Evolutionary conservation across 192 early-diverging fungal genomes (phyloP), one percentile per base, ranked within the genome.

Genomic region (Backusella luteola): DNA sequence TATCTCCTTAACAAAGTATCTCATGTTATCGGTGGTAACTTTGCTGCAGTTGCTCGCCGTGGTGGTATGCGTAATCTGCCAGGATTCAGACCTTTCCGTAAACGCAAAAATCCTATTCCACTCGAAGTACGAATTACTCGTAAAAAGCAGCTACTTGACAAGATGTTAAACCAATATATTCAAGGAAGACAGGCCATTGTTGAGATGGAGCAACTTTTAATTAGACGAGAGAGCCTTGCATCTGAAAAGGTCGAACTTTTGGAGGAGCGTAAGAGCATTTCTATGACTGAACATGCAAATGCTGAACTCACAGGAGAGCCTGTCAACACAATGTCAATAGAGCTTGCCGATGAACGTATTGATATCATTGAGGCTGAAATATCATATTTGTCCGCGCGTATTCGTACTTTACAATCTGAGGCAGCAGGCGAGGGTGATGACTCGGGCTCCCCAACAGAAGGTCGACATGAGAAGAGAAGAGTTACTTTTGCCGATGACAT

Each of bases 311-410:
- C 66, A 34, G 78, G 77, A 23, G 66, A 79, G 15, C 56, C 75
- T 8, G 69, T 76, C 11, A 73, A 78, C 44, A 78, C 72, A 14
- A 74, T 80, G 7, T 72, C 79, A 5, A 72, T 81, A 19, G 85
- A 87, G 69, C 84, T 87, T 70, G 84, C 89, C 52, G 89, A 91
- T 80, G 90, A 90, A 35, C 81, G 84, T 6, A 77, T 91, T 73
- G 84, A 86, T 39, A 79, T 89, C 74, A 89, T 91, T 23, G 80
- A 80, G 49, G 85, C 88, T 19, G 89, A 90, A 67, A 83, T 91
- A 23, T 69, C 84, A 34, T 89, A 87, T 72, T 77, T 91, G 44
- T 85, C 85, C 67, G 85, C 87, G 41, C 83, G 85, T 32, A 89
- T 91, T 75, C 78, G 79, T 35, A 84, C 84, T 8, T 68, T 90